These are phyloP conservation scores for Cairneyella variabilis DNA, from an alignment of 495 filamentous ascomycete species.

Conservation along the genomic window DNA sequence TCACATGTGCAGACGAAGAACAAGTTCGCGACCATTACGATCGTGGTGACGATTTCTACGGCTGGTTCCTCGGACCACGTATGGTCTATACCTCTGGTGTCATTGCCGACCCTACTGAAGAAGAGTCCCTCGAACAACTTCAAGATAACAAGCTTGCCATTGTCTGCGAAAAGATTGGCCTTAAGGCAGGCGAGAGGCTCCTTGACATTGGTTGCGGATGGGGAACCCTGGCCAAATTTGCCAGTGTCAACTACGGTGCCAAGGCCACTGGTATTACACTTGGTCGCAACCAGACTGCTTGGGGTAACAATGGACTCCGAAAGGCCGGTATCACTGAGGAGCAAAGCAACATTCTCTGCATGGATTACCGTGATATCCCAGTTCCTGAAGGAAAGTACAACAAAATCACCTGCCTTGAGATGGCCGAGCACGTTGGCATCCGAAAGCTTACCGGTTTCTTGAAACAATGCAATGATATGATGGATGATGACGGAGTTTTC, in stretches of 20 bases:
- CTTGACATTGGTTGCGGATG: constrained; percentile 87
- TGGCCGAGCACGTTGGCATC: constrained; percentile 88
- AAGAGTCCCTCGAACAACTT: constrained; percentile 78
- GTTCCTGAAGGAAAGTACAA: constrained; percentile 65
- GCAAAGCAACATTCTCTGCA: constrained; percentile 74
- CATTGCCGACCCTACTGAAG: constrained; percentile 68
- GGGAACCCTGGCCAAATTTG: constrained; percentile 80
- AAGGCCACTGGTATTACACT: constrained; percentile 76
- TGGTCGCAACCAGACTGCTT: constrained; percentile 78
- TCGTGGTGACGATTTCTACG: constrained; percentile 84
- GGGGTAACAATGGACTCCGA: constrained; percentile 73
- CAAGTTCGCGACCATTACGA: constrained; percentile 87
- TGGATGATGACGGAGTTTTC: constrained; percentile 80
- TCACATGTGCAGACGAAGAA: constrained; percentile 62
- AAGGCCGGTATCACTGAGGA: constrained; percentile 63
- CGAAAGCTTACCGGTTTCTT: constrained; percentile 66
- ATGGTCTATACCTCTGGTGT: constrained; percentile 90
- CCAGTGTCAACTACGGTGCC: constrained; percentile 73
- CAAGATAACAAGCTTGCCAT: constrained; percentile 87
- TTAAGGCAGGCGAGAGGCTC: constrained; percentile 66
- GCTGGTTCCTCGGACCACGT: constrained; percentile 83
- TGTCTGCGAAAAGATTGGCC: constrained; percentile 80
- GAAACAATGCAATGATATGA: constrained; percentile 75
- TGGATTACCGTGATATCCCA: constrained; percentile 82
- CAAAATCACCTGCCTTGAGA: constrained; percentile 86